Evolutionary conservation across 768 basidiomycete species (phyloP).

Genomic region (Suillus hirtellus): DNA sequence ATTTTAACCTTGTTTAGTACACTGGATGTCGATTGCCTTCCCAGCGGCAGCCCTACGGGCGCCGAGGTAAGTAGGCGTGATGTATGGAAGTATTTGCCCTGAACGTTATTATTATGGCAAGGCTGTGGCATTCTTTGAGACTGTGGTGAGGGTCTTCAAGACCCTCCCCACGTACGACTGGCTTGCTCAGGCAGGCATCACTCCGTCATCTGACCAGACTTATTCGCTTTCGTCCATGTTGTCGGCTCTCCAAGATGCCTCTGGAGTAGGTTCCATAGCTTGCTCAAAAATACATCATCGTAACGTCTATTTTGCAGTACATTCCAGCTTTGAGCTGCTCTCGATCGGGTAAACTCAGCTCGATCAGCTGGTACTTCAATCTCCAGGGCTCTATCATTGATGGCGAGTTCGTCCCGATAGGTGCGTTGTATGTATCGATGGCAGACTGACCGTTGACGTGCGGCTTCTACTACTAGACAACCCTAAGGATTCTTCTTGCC

Average conservation of each 20-base stretch:
- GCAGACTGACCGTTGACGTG: constrained; percentile 9
- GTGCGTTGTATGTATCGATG: constrained; percentile 35
- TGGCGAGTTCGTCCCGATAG: constrained; percentile 59
- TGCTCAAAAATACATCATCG: constrained; percentile 7
- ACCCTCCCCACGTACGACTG: constrained; percentile 73
- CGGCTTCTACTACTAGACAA: constrained; percentile 40
- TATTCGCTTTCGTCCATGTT: constrained; percentile 56
- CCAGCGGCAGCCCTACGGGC: constrained; percentile 56
- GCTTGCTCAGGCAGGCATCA: constrained; percentile 72
- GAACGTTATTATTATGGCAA: constrained; percentile 23
- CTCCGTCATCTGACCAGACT: constrained; percentile 58
- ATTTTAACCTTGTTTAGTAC: constrained; percentile 43
- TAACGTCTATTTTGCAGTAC: constrained; percentile 32
- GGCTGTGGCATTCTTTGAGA: constrained; percentile 69
- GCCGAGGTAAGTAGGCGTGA: constrained; percentile 58
- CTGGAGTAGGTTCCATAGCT: constrained; percentile 34
- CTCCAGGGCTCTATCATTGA: constrained; percentile 66
- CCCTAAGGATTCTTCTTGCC: constrained; percentile 50
- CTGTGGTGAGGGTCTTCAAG: constrained; percentile 59
- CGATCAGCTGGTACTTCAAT: constrained; percentile 66
- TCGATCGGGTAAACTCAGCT: constrained; percentile 33
- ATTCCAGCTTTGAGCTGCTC: constrained; percentile 52
- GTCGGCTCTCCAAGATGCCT: constrained; percentile 53
- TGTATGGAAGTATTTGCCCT: background rate
- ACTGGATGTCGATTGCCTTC: constrained; percentile 57